Evolutionary conservation across 2,329 filamentous ascomycete species (phyloP).

Genomic region (Teratosphaeria zuluensis): DNA sequence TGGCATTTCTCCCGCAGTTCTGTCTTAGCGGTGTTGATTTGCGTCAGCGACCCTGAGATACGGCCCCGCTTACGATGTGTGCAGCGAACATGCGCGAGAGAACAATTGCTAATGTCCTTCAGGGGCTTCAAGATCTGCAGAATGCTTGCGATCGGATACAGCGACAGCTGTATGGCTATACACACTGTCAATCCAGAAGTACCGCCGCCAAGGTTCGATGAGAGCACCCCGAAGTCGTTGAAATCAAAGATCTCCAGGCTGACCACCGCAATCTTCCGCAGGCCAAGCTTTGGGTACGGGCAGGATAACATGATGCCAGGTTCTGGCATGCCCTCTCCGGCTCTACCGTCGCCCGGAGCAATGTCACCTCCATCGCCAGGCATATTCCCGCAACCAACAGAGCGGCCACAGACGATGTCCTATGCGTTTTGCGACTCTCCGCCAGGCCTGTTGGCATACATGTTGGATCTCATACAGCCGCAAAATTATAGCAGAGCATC

Average conservation of each 20-base stretch:
- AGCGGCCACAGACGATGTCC: slow-evolving; percentile 44
- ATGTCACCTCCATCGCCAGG: slow-evolving; percentile 4
- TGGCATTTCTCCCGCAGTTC: background rate
- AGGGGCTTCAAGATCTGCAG: slow-evolving; percentile 36
- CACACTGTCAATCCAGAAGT: slow-evolving; percentile 53
- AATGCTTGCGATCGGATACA: slow-evolving; percentile 39
- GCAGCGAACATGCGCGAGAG: background rate
- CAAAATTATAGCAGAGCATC: background rate
- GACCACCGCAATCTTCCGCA: slow-evolving; percentile 3
- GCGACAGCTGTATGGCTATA: slow-evolving; percentile 46
- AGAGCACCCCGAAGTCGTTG: background rate
- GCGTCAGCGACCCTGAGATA: background rate
- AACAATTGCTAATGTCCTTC: background rate
- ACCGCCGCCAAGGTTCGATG: slow-evolving; percentile 32
- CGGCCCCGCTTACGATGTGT: background rate
- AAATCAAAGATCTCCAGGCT: slow-evolving; percentile 5
- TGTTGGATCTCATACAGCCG: slow-evolving; percentile 29
- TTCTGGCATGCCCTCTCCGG: slow-evolving; percentile 1
- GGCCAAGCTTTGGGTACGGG: slow-evolving; percentile 10
- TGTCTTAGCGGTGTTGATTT: background rate
- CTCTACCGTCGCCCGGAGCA: slow-evolving; percentile 10
- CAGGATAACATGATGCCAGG: slow-evolving; percentile 6
- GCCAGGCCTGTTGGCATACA: slow-evolving; percentile 47
- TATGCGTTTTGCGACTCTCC: slow-evolving; percentile 56
- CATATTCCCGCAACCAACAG: background rate